Conservation (phyloP, 306 rosid genomes). For the Amphicarpaea edgeworthii region DNA sequence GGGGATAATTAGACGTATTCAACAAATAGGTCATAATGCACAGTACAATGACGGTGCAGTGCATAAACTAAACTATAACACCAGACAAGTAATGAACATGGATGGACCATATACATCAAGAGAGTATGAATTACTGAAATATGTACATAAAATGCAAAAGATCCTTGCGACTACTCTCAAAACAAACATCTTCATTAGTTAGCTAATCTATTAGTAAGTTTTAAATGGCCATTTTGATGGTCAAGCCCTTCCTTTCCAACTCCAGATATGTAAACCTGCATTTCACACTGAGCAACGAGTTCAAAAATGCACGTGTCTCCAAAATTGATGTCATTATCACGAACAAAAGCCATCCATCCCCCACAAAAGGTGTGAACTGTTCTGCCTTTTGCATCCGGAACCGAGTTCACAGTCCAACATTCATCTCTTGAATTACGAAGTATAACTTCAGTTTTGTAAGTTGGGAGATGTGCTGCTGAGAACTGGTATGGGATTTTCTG, state of each 20-base stretch:
- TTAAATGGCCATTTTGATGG: conserved; percentile 54
- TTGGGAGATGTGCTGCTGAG: conserved; percentile 81
- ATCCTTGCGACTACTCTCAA: conserved; percentile 38
- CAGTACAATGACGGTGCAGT: too few species aligned
- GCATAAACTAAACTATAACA: too few species aligned
- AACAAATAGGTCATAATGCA: too few species aligned
- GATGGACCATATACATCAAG: too few species aligned
- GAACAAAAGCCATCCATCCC: conserved; percentile 96
- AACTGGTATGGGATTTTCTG: conserved; percentile 92
- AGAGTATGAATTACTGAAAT: conserved; percentile 9
- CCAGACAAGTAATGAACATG: too few species aligned
- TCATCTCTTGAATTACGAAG: conserved; percentile 76
- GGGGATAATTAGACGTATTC: too few species aligned
- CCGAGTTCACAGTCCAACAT: conserved; percentile 89
- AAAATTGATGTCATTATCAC: conserved; percentile 74
- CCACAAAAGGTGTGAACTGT: conserved; percentile 88
- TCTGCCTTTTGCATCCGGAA: conserved; percentile 87
- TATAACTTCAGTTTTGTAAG: conserved; percentile 74
- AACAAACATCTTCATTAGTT: conserved; percentile 30
- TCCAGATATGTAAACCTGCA: conserved; percentile 79
- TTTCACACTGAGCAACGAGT: conserved; percentile 68
- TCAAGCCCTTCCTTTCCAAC: conserved; percentile 72
- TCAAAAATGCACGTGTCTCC: conserved; percentile 92
- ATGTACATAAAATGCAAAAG: conserved; percentile 23
- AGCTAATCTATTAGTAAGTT: conserved; percentile 57